Base-by-base conservation (phyloP, 2,329 filamentous ascomycete species). In the Fonsecaea erecta region DNA sequence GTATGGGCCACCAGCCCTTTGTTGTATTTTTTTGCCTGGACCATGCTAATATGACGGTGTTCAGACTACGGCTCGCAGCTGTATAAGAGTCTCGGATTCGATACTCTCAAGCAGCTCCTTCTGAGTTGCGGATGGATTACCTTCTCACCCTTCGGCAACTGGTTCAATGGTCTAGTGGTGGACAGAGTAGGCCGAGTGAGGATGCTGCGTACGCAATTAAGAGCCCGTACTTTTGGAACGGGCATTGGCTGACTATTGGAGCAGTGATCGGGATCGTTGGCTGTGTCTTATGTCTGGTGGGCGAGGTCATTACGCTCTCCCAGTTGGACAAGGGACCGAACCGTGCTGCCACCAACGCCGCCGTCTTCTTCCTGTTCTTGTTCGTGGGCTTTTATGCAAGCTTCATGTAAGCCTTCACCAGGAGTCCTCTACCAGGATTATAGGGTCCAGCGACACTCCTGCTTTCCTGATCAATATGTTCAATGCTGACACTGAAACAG, bases 311-410 rank as follows among this genome's bases (percentile, higher is more conserved):
- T 5, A 82, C 84, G 70, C 79, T 77, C 71, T 84, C 77, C 53
- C 82, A 75, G 48, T 80, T 75, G 2, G 79, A 78, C 0, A 82
- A 80, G 7, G 78, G 86, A 18, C 63, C 76, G 0, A 72, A 70
- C 9, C 82, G 81, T 24, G 54, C 52, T 12, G 82, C 83, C 0
- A 87, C 87, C 1, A 65, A 72, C 21, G 77, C 75, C 1, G 76
- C 74, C 2, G 74, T 79, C 0, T 77, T 79, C 65, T 78, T 79
- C 69, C 71, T 77, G 37, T 79, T 76, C 70, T 73, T 79, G 63
- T 77, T 74, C 63, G 75, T 77, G 35, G 67, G 75, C 60, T 80
- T 75, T 69, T 80, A 77, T 74, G 75, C 74, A 43, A 78, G 76
- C 43, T 56, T 40, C 37, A 40, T 40, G 37, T 40, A 40, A 40